Base-by-base conservation (phyloP, 441 rosid species). In the Euphorbia schlechtendalii region DNA sequence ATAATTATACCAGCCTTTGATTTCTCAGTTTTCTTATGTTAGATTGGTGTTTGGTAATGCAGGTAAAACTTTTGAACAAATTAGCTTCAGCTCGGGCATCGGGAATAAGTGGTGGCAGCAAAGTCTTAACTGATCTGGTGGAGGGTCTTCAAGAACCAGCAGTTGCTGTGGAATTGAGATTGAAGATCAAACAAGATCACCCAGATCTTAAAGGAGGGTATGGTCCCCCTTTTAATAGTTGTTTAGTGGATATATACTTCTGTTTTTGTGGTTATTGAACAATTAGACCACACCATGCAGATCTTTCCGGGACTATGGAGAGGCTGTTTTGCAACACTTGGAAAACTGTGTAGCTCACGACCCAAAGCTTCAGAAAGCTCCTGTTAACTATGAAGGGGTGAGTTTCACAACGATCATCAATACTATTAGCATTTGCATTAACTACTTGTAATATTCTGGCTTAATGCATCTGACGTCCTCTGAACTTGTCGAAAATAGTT, bases 191-290 rank as follows among this genome's bases (percentile, higher is more conserved):
- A 56, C 97, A 86, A 77, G 84, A 67, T 73, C 98, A 94, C 66
- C 72, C 89, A 6, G 98, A 89, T 79, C 89, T 91, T 59, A 87
- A 89, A 83, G 96, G 96, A 89, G 83, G 92, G 99, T 94, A 84
- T 15, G 87, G 56, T 13, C 48, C 52, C 67, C 4, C 66, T 69
- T 8, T 52, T 21, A 56, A 43, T 57, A 56, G 60, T 65, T 66
- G 22, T 34, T 59, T 25, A 21, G 28, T 70, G 28, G 40, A 25
- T 15, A 18, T 59, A 13, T 61, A 25, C 27, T 59, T 45, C 61
- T 43, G 22, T 24, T 65, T 68, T 43, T 71, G 14, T 46, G 46
- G 25, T 38, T 46, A 45, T 58, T 71, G 61, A 73, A 69, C 12
- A 41, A 36, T 45, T 59, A 40, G 54, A 60, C 25, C n/a, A 40